Base-by-base conservation (phyloP, 495 filamentous ascomycete species). In the Penicillium daleae region DNA sequence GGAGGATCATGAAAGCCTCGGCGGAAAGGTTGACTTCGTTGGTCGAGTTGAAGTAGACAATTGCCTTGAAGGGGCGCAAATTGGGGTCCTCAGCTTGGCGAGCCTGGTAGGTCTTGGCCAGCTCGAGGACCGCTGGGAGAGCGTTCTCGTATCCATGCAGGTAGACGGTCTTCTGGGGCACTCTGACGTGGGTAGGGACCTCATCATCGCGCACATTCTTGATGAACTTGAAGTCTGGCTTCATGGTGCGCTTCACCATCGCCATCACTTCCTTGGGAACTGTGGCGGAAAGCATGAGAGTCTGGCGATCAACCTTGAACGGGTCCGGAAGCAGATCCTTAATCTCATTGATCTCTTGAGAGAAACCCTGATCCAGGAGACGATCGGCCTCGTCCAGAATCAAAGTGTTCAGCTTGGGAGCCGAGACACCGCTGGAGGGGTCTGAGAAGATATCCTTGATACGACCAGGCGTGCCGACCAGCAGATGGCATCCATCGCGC, bases 361-460 rank as follows among this genome's bases (percentile, higher is more conserved):
- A 79, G 74, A 99, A 99, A 0, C 96, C 96, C 62, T 91, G 83
- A 66, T 99, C 95, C 42, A 99, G 79, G 62, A 99, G 84, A 44
- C 95, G 85, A 75, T 99, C 95, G 1, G 94, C 96, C 77, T 99
- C 95, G 66, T 99, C 95, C 35, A 99, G 81, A 39, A 97, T 95
- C 22, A 99, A 76, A n/a, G 87, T 85, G 53, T 84, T 85, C 44
- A 97, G 77, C 12, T 86, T 86, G 13, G 92, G 90, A 7, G 91
- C 90, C 9, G 75, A 73, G n/a, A 99, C 83, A 35, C 87, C 80
- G 59, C 79, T 85, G 37, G 70, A 67, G 0, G 74, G 80, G 69
- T 97, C 94, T 0, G 85, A 85, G 15, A 99, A 78, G 55, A 99
- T 80, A 76, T 99, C 95, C 60, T 89, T 83, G 35, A 98, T 78